phyloP scores from a whole-genome alignment of 2,329 filamentous ascomycete genomes.

The Bipolaris oryzae region DNA sequence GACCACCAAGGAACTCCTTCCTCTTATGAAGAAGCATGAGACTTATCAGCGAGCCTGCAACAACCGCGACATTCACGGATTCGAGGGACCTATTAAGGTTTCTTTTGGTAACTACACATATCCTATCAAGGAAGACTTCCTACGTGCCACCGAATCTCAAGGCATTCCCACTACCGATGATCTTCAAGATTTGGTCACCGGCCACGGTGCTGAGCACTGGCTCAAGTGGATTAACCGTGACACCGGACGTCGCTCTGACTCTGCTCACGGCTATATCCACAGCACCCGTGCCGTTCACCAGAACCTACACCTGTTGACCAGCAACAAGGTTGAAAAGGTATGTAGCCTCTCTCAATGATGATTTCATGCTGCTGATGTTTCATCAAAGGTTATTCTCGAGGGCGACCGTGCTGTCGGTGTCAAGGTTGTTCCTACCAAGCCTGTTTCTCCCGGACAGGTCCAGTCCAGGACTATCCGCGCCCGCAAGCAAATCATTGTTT shows the following conservation, averaged over 20 bases:
- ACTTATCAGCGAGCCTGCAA: slow-evolving; percentile 68
- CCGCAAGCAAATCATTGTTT: slow-evolving; percentile 75
- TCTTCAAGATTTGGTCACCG: slow-evolving; percentile 72
- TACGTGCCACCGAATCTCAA: slow-evolving; percentile 73
- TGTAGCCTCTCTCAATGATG: background rate
- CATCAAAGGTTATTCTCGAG: slow-evolving; percentile 65
- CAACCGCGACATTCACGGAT: slow-evolving; percentile 72
- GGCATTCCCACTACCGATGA: slow-evolving; percentile 78
- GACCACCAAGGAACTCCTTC: slow-evolving; percentile 75
- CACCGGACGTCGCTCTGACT: slow-evolving; percentile 75
- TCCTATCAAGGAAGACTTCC: slow-evolving; percentile 81
- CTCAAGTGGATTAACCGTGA: slow-evolving; percentile 81
- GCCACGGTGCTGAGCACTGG: slow-evolving; percentile 78
- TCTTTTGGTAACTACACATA: slow-evolving; percentile 81
- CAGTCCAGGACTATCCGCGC: slow-evolving; percentile 67
- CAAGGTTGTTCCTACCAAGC: slow-evolving; percentile 72
- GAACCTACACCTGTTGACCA: slow-evolving; percentile 74
- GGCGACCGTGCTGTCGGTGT: slow-evolving; percentile 74
- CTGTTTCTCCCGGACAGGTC: slow-evolving; percentile 61
- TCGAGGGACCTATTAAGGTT: slow-evolving; percentile 80
- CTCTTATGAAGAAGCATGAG: slow-evolving; percentile 81
- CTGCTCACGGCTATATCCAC: slow-evolving; percentile 79
- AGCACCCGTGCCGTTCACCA: slow-evolving; percentile 71
- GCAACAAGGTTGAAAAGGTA: slow-evolving; percentile 75
- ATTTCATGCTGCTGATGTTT: background rate